A percentile compares a stretch with the other conserved stretches of the same genome.
Evolutionary conservation across 306 rosid species (phyloP).

Genomic region (Castanea sativa): DNA sequence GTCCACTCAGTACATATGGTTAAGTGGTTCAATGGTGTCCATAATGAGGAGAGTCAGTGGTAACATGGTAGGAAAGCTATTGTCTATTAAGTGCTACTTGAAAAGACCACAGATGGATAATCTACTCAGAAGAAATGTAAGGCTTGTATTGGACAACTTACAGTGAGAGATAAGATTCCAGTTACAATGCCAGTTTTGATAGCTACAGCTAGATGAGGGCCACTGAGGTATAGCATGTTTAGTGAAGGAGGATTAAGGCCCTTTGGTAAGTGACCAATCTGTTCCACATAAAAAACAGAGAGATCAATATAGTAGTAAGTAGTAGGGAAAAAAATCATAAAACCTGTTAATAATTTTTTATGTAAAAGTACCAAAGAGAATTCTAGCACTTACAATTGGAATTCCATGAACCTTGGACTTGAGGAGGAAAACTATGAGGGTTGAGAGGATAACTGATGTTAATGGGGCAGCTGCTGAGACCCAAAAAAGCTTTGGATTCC

Average conservation of each 20-base stretch:
- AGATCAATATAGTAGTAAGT: background rate
- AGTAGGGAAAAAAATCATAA: background rate
- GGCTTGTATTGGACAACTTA: constrained; percentile 35
- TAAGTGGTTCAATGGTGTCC: too few species aligned
- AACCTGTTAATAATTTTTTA: background rate
- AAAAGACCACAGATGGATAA: too few species aligned
- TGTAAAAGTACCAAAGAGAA: background rate
- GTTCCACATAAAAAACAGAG: constrained; percentile 2
- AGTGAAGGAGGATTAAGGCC: constrained; percentile 90
- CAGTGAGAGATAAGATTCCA: constrained; percentile 92
- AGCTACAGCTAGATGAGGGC: constrained; percentile 66
- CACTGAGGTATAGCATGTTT: constrained; percentile 77
- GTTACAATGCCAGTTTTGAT: constrained; percentile 89
- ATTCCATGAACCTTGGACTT: constrained; percentile 46
- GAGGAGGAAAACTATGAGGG: constrained; percentile 67
- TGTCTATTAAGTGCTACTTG: too few species aligned
- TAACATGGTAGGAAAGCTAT: too few species aligned
- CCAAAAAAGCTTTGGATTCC: constrained; percentile 84
- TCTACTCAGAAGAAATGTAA: background rate
- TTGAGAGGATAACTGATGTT: constrained; percentile 81
- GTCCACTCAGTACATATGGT: too few species aligned
- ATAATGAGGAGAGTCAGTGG: too few species aligned
- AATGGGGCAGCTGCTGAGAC: constrained; percentile 92
- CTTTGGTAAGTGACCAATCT: constrained; percentile 91
- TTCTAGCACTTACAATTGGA: constrained; percentile 53